phyloP scores from a whole-genome alignment of 1,284 basidiomycete genomes.

The Heterobasidion parviporum region DNA sequence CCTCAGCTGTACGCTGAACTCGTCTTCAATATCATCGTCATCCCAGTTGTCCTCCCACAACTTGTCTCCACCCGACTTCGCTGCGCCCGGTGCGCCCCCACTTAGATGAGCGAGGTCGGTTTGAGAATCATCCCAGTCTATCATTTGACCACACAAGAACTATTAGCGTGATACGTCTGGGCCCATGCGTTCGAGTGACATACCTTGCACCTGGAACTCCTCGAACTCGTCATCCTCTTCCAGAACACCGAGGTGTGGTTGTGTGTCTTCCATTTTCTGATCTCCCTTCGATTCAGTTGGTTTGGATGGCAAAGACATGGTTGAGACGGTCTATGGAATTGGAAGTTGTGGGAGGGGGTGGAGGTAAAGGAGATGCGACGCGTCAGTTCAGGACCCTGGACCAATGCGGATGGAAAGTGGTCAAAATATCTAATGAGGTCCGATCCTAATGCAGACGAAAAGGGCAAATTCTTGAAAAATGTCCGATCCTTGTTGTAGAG shows the following conservation, averaged over 20 bases:
- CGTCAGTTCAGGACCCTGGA: too few species aligned
- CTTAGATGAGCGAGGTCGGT: constrained; percentile 73
- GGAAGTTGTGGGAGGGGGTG: too few species aligned
- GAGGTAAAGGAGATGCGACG: too few species aligned
- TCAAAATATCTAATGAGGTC: too few species aligned
- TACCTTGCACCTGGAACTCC: constrained; percentile 69
- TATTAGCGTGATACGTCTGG: background rate
- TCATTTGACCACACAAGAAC: background rate
- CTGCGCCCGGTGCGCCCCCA: constrained; percentile 61
- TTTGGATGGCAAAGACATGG: background rate
- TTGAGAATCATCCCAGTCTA: constrained; percentile 83
- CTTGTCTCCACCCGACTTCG: constrained; percentile 72
- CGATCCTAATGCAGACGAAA: too few species aligned
- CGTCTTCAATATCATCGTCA: constrained; percentile 97
- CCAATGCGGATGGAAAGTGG: too few species aligned
- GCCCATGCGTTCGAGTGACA: background rate
- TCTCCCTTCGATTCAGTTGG: background rate
- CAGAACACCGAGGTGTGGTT: constrained; percentile 58
- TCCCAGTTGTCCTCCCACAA: constrained; percentile 99
- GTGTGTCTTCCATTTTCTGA: constrained; percentile 28
- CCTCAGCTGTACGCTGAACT: constrained; percentile 94
- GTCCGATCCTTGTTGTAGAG: too few species aligned
- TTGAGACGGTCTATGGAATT: too few species aligned
- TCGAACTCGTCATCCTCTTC: constrained; percentile 86
- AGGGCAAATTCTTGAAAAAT: too few species aligned